These are phyloP conservation scores for Rehmannia glutinosa DNA, from an alignment of 257 asterid species.

Conservation along the genomic window DNA sequence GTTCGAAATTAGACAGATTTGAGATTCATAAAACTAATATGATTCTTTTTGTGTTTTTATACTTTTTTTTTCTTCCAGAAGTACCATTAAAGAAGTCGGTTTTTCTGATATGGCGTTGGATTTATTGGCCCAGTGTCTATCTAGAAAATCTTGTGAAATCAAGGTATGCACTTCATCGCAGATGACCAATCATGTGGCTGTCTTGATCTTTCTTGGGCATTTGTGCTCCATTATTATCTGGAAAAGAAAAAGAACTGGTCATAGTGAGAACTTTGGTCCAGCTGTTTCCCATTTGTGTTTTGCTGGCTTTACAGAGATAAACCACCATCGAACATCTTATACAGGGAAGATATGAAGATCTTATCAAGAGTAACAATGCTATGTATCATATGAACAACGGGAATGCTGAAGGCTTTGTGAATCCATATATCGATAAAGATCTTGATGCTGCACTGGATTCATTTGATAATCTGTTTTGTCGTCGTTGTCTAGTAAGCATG, in stretches of 20 bases:
- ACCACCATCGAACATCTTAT: conserved; percentile 63
- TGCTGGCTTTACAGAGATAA: conserved; percentile 60
- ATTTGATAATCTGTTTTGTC: conserved; percentile 89
- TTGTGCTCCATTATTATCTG: conserved; percentile 22
- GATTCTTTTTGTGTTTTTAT: neutral
- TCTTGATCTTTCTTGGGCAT: conserved; percentile 13
- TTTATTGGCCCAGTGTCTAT: conserved; percentile 60
- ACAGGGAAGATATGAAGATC: conserved; percentile 93
- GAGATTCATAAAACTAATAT: conserved; percentile 9
- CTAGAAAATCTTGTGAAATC: conserved; percentile 65
- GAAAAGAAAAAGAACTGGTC: conserved; percentile 45
- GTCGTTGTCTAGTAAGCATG: conserved; percentile 84
- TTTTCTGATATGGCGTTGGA: conserved; percentile 57
- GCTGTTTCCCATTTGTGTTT: conserved; percentile 53
- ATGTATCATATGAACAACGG: conserved; percentile 34
- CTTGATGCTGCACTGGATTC: conserved; percentile 94
- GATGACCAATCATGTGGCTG: conserved; percentile 7
- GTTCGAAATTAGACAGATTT: neutral
- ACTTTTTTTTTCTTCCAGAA: conserved; percentile 41
- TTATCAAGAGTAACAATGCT: conserved; percentile 39
- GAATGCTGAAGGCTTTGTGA: conserved; percentile 44
- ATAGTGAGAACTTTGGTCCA: conserved; percentile 61
- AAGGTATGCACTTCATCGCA: conserved; percentile 51
- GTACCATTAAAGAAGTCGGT: conserved; percentile 52
- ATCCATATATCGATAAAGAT: conserved; percentile 74